Conservation (phyloP, 148 eudicot genomes). For the Chenopodium quinoa region DNA sequence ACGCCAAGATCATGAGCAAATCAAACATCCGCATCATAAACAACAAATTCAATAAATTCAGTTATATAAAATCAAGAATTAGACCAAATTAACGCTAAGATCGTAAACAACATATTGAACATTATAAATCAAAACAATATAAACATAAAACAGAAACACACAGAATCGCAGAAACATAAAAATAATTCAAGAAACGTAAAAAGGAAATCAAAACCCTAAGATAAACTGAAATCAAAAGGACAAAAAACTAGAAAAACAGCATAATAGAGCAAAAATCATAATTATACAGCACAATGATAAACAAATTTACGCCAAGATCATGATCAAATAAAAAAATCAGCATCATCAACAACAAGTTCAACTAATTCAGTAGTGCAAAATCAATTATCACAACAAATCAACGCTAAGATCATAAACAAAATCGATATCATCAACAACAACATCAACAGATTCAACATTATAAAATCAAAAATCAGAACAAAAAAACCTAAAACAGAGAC, state of each 20-base stretch:
- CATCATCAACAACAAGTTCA: not conserved
- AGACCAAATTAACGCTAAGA: too few relatives aligned
- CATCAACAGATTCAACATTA: not conserved
- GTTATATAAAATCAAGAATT: too few relatives aligned
- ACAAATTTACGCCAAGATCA: not conserved
- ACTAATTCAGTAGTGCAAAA: not conserved
- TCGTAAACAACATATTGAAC: too few relatives aligned
- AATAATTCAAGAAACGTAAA: not conserved
- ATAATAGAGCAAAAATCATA: too few relatives aligned
- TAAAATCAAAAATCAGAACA: not conserved
- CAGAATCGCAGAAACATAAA: too few relatives aligned
- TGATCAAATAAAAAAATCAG: not conserved
- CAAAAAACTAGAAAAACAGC: too few relatives aligned
- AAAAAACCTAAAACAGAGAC: not conserved
- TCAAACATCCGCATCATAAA: too few relatives aligned
- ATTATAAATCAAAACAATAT: not conserved
- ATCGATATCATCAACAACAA: not conserved
- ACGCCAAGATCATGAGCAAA: not conserved
- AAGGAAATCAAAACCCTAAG: not conserved
- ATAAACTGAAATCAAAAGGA: not conserved
- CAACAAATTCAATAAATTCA: not conserved
- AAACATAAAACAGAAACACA: not conserved
- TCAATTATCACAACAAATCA: not conserved
- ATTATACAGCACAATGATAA: too few relatives aligned
- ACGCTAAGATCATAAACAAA: too few relatives aligned